Percentiles rank a stretch among this genome's conserved stretches.
Evolutionary conservation across 805 yeast genomes (phyloP).

Genomic region (Metschnikowia cerradonensis): DNA sequence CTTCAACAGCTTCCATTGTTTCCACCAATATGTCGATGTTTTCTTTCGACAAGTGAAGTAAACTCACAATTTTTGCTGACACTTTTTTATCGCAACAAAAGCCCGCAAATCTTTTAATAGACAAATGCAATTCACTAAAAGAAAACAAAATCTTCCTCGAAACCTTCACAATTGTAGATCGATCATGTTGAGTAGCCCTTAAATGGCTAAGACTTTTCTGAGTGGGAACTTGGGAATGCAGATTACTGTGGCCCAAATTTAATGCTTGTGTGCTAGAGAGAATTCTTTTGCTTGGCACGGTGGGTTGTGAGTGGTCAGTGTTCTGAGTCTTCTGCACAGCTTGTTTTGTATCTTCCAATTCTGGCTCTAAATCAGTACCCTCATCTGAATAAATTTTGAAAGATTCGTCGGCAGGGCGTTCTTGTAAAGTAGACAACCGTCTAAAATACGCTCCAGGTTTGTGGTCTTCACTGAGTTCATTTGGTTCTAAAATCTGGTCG

Average conservation of each 20-base stretch:
- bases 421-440: slow-evolving; percentile 61
- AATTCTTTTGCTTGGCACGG: not conserved
- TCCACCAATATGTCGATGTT: slow-evolving; percentile 56
- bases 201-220: not conserved
- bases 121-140: slow-evolving; percentile 61
- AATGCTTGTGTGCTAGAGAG: not conserved
- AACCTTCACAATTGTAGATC: slow-evolving; percentile 34
- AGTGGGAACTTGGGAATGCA: not conserved
- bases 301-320: not conserved
- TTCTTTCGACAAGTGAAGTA: slow-evolving; percentile 48
- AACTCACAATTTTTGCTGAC: slow-evolving; percentile 50
- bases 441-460: slow-evolving; percentile 62
- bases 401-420: slow-evolving; percentile 34
- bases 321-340: not conserved
- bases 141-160: slow-evolving; percentile 62
- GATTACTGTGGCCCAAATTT: not conserved
- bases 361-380: not conserved
- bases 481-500: slow-evolving; percentile 33
- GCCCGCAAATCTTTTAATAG: slow-evolving; percentile 52
- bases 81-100: slow-evolving; percentile 55
- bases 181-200: slow-evolving; percentile 6
- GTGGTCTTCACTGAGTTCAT: slow-evolving; percentile 40
- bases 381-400: not conserved
- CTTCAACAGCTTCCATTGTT: slow-evolving; percentile 47
- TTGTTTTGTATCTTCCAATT: not conserved